Evolutionary conservation across 768 basidiomycete genomes (phyloP), one percentile per base, ranked within the genome.

Genomic region (Naganishia vaughanmartiniae): DNA sequence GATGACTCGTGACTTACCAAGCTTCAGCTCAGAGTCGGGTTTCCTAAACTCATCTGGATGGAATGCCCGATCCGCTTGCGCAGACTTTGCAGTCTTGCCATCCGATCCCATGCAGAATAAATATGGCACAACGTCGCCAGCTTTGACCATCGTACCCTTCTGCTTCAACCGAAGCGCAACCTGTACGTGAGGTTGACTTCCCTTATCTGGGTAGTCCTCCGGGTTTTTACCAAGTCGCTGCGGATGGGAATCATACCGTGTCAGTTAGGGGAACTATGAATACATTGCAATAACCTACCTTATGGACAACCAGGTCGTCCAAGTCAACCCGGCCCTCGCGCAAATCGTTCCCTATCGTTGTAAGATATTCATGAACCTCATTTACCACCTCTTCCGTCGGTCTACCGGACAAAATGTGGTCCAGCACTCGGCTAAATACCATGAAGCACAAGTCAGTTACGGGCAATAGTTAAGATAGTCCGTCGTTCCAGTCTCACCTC

Each of bases 161-260:
- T 87, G 84, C 82, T 93, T 94, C 89, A 95, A 87, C 46, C 91
- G 86, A 58, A 96, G 83, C 0, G 94, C 95, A 21, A 99, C 96
- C 76, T 96, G 93, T 0, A 98, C 95, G 76, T 99, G 96, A 1
- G 96, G 96, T 75, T 94, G 94, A 46, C 85, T 88, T 82, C 97
- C 97, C 9, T 87, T 90, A 78, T 98, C 95, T 0, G 95, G 94
- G 78, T 97, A 99, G 76, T 96, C 94, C 75, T 95, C 91, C 0
- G 95, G 95, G 72, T 92, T 92, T 84, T 97, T 98, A 17, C 96
- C 92, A 67, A 99, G 84, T 67, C 96, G 90, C 93, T 96, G 77
- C 24, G 26, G 33, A 45, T 36, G 28, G 30, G 4, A 24, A 14
- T 34, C 45, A 54, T 28, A 31, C 14, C 24, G 24, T 15, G 30